Base-by-base conservation (phyloP, 352 stramenopile species). In the Globisporangium alternatum region DNA sequence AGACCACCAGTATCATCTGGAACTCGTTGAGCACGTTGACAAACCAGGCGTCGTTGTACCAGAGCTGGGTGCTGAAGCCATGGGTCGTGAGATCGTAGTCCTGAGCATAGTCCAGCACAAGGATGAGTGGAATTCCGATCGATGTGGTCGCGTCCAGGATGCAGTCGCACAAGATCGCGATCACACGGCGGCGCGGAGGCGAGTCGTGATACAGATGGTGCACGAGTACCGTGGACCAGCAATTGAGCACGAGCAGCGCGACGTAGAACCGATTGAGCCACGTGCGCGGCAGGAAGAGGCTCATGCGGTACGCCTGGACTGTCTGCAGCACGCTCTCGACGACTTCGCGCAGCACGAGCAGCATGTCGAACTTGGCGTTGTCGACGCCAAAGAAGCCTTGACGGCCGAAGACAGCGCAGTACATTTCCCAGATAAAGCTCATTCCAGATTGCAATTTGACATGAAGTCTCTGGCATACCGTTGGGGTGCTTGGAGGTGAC, bases 201-300 rank as follows among this genome's bases (percentile, higher is more conserved):
- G 51, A 56, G 33, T 56, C 51, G 9, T 56, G 51, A 30, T 56
- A 43, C 51, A 56, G 19, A 2, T 56, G 51, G 5, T 56, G 51
- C 5, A 56, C 33, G 2, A 56, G 15, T 9, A 30, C 51, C 5
- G 28, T 56, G 28, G 51, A 43, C 51, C 51, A 56, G 51, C 51
- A 56, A n/a, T 56, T 56, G 51, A 56, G 51, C 30, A 56, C 51
- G 51, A 56, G 51, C 51, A 56, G 21, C 15, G 15, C 13, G 28
- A 43, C 51, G 51, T 56, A 56, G 30, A 43, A 56, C 6, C 51
- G 51, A 15, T 56, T 56, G 51, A 56, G 28, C 51, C 51, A 56
- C 7, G 21, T 15, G 17, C 51, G 51, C 30, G 51, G 28, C 30
- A 56, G 30, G 30, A 43, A 56, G 30, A 35, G 5, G 30, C 25